Percentiles rank a stretch among this genome's conserved stretches.
These are phyloP conservation scores for Laetiporus sulphureus DNA, from an alignment of 1,284 basidiomycete genomes.

Conservation along the genomic window DNA sequence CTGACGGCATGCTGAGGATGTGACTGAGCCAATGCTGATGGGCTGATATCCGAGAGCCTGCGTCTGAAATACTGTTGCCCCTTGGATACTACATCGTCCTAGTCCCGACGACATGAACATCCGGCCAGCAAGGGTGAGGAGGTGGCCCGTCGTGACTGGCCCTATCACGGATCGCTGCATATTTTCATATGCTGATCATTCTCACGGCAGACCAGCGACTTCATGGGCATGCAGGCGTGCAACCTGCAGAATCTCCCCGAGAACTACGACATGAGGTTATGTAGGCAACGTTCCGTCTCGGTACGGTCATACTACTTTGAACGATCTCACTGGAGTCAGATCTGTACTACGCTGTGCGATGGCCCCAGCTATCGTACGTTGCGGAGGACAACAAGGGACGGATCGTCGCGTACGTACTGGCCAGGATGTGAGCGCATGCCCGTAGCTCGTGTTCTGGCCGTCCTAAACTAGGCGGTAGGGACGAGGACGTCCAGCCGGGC, in stretches of 20 bases:
- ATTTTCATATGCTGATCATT: too few species aligned
- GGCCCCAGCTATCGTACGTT: conserved; percentile 93
- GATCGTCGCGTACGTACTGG: conserved; percentile 92
- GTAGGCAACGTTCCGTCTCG: conserved; percentile 53
- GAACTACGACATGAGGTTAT: conserved; percentile 84
- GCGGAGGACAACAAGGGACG: conserved; percentile 87
- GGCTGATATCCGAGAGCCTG: too few species aligned
- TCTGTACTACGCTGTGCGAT: conserved; percentile 83
- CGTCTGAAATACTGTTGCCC: too few species aligned
- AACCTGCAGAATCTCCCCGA: conserved; percentile 86
- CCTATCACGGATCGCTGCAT: too few species aligned
- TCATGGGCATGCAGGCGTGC: conserved; percentile 88
- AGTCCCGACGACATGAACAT: too few species aligned
- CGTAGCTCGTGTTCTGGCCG: background rate
- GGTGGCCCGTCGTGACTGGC: background rate
- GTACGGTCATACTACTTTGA: background rate
- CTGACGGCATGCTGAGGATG: too few species aligned
- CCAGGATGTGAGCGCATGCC: conserved; percentile 71
- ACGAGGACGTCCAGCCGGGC: too few species aligned
- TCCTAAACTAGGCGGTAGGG: too few species aligned
- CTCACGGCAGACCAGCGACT: conserved; percentile 49
- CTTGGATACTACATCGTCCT: too few species aligned
- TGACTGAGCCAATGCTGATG: too few species aligned
- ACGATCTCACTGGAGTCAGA: conserved; percentile 40
- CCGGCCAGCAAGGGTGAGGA: conserved; percentile 8